Conservation (phyloP, 2,329 filamentous ascomycete species). For the Coniosporium tulheliwenetii region DNA sequence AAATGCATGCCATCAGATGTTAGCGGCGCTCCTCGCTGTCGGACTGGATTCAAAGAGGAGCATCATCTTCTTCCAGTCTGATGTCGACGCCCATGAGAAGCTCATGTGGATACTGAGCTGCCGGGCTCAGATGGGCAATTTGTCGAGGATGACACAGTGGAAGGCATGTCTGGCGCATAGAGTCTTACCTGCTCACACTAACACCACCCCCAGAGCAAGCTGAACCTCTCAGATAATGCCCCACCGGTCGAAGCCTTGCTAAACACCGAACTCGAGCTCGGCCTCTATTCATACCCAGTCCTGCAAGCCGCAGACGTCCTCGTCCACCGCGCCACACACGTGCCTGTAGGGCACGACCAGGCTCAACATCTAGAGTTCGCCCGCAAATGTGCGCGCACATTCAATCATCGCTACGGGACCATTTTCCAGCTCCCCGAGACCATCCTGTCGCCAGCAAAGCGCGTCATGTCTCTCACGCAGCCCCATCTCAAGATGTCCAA, state of each 20-base stretch:
- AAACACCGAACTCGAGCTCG: conserved; percentile 57
- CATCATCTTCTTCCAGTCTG: conserved; percentile 69
- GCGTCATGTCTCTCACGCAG: conserved; percentile 77
- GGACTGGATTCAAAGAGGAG: conserved; percentile 66
- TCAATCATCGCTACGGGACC: conserved; percentile 58
- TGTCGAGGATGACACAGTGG: conserved; percentile 99
- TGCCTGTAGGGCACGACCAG: conserved; percentile 95
- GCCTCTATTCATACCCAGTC: conserved; percentile 90
- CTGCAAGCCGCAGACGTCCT: conserved; percentile 90
- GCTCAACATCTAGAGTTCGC: conserved; percentile 87
- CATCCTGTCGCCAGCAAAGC: conserved; percentile 60
- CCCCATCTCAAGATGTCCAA: conserved; percentile 90
- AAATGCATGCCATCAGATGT: conserved; percentile 52
- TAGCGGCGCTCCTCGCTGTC: conserved; percentile 70
- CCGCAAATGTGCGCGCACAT: conserved; percentile 69
- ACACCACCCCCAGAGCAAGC: conserved; percentile 45
- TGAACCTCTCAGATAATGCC: conserved; percentile 45
- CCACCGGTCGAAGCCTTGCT: conserved; percentile 37
- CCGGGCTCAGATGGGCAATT: conserved; percentile 77
- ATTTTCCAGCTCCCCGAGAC: conserved; percentile 54
- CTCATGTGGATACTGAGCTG: conserved; percentile 97
- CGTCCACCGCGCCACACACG: conserved; percentile 77
- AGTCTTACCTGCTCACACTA: not conserved
- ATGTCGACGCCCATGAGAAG: conserved; percentile 65
- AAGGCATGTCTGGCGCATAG: conserved; percentile 44